Conservation (phyloP, 768 basidiomycete species). For the Lactifluus hygrophoroides region DNA sequence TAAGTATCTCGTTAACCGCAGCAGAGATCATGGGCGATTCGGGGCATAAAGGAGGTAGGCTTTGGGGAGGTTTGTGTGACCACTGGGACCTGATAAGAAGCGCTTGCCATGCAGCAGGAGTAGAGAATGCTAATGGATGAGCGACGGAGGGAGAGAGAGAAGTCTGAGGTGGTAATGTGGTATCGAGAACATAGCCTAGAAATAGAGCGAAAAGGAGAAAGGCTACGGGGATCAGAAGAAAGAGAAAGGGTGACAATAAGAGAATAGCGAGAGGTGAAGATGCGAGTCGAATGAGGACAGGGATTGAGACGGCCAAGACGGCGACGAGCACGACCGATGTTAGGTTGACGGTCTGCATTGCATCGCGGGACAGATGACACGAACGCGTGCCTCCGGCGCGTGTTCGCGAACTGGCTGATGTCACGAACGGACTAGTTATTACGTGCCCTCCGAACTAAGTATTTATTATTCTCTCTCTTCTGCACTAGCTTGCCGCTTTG, state of each 20-base stretch:
- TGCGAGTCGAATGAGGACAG: slow-evolving; percentile 43
- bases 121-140: slow-evolving; percentile 76
- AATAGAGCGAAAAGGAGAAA: slow-evolving; percentile 38
- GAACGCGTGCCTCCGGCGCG: neutral
- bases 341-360: slow-evolving; percentile 14
- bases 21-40: slow-evolving; percentile 56
- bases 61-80: slow-evolving; percentile 64
- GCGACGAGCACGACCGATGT: slow-evolving; percentile 49
- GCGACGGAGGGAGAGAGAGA: slow-evolving; percentile 48
- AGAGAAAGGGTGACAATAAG: slow-evolving; percentile 52
- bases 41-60: slow-evolving; percentile 59
- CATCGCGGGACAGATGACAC: neutral
- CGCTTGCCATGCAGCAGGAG: slow-evolving; percentile 92
- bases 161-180: slow-evolving; percentile 26
- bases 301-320: slow-evolving; percentile 48
- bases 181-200: slow-evolving; percentile 52
- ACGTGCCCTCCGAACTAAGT: too few relatives aligned
- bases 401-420: too few relatives aligned
- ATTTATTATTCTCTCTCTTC: too few relatives aligned
- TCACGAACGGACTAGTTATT: too few relatives aligned
- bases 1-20: slow-evolving; percentile 71
- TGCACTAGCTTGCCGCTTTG: neutral
- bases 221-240: slow-evolving; percentile 40
- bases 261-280: slow-evolving; percentile 61
- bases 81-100: slow-evolving; percentile 84